Conservation (phyloP, 257 asterid species). For the Jaltomata sinuosa region DNA sequence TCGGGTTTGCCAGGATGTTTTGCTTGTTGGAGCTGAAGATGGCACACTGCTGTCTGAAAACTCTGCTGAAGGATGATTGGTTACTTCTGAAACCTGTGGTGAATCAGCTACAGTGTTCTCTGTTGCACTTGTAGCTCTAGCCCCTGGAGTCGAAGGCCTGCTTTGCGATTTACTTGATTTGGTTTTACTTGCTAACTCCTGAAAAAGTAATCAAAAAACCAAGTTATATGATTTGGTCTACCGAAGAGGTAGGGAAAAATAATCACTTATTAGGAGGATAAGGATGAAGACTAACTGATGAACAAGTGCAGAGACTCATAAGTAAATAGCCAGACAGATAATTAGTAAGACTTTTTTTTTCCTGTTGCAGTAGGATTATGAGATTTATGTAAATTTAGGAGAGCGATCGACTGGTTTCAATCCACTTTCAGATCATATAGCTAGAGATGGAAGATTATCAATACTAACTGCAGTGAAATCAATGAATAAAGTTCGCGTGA, state of each 20-base stretch:
- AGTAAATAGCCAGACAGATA: neutral
- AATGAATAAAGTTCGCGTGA: no score
- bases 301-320: neutral
- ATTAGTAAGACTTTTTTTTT: neutral
- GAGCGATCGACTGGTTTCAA: no score
- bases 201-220: neutral
- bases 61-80: conserved; percentile 32
- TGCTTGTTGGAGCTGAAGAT: conserved; percentile 22
- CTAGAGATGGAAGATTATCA: no score
- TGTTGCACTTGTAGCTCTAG: conserved; percentile 3
- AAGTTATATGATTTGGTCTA: neutral
- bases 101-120: conserved; percentile 6
- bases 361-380: no score
- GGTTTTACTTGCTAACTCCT: conserved; percentile 22
- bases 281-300: neutral
- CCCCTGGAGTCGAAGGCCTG: conserved; percentile 15
- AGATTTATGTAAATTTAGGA: no score
- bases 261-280: neutral
- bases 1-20: neutral
- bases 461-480: no score
- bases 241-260: neutral
- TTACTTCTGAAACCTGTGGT: conserved; percentile 19
- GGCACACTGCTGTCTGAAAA: conserved; percentile 34
- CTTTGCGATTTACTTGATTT: conserved; percentile 22
- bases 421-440: no score